Percentiles rank a stretch among this genome's conserved stretches.
Evolutionary conservation across 257 asterid genomes (phyloP).

Genomic region (Nicotiana knightiana): DNA sequence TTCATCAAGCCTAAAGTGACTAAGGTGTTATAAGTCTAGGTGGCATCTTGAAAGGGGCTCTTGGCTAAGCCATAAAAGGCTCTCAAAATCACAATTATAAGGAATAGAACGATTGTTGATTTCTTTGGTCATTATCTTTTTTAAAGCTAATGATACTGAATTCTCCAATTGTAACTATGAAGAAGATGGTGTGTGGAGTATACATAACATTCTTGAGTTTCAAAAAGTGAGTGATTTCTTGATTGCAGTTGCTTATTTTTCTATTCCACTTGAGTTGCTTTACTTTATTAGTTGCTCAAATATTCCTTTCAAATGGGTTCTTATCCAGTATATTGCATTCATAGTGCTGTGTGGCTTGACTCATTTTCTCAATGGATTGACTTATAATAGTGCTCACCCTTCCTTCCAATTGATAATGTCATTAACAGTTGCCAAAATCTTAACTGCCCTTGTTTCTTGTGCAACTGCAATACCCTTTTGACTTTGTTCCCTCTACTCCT

Average conservation of each 20-base stretch:
- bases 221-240: slow-evolving; percentile 42
- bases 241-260: slow-evolving; percentile 43
- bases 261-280: slow-evolving; percentile 37
- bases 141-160: slow-evolving; percentile 22
- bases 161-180: slow-evolving; percentile 21
- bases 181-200: slow-evolving; percentile 34
- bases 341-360: slow-evolving; percentile 44
- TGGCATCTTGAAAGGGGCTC: too few species aligned
- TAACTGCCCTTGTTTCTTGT: slow-evolving; percentile 41
- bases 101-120: slow-evolving; percentile 20
- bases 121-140: slow-evolving; percentile 13
- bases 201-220: slow-evolving; percentile 24
- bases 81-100: too few species aligned
- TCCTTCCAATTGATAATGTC: slow-evolving; percentile 39
- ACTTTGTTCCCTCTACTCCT: slow-evolving; percentile 35
- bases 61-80: too few species aligned
- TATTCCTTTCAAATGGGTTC: slow-evolving; percentile 47
- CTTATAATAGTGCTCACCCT: slow-evolving; percentile 24
- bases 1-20: too few species aligned
- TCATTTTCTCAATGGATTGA: slow-evolving; percentile 38
- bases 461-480: slow-evolving; percentile 43
- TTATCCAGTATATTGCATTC: slow-evolving; percentile 37
- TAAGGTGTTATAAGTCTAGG: too few species aligned
- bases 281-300: slow-evolving; percentile 36
- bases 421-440: slow-evolving; percentile 32